phyloP scores from a whole-genome alignment of 306 rosid genomes.

The Pterocarpus santalinus region DNA sequence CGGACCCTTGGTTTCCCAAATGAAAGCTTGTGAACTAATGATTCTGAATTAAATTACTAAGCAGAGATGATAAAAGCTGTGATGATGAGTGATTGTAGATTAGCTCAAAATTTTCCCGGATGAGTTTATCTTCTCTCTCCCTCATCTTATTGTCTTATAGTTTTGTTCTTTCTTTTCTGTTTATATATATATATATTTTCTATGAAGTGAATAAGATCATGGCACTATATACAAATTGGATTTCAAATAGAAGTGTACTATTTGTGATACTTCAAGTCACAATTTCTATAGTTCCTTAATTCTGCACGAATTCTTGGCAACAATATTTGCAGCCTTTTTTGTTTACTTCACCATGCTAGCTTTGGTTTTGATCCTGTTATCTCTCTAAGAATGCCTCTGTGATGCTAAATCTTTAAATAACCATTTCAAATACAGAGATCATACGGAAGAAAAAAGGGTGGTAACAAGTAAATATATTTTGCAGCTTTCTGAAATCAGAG shows the following conservation, averaged over 20 bases:
- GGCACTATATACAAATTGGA: constrained; percentile 8
- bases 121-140: too few relatives aligned
- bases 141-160: too few relatives aligned
- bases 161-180: too few relatives aligned
- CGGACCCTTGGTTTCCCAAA: constrained; percentile 47
- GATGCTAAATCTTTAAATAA: too few relatives aligned
- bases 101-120: not conserved
- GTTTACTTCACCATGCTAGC: too few relatives aligned
- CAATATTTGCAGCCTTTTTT: too few relatives aligned
- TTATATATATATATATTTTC: too few relatives aligned
- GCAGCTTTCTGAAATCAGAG: not conserved
- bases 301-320: not conserved
- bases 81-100: constrained; percentile 26
- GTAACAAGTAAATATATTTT: too few relatives aligned
- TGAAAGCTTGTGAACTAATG: constrained; percentile 66
- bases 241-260: constrained; percentile 23
- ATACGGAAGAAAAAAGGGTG: too few relatives aligned
- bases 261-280: constrained; percentile 11
- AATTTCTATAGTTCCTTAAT: constrained; percentile 20
- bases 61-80: constrained; percentile 59
- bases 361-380: not conserved
- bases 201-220: too few relatives aligned
- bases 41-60: constrained; percentile 72
- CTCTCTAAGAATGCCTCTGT: too few relatives aligned
- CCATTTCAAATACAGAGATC: too few relatives aligned